phyloP scores from a whole-genome alignment of 441 rosid genomes.

The Adansonia rubrostipa region DNA sequence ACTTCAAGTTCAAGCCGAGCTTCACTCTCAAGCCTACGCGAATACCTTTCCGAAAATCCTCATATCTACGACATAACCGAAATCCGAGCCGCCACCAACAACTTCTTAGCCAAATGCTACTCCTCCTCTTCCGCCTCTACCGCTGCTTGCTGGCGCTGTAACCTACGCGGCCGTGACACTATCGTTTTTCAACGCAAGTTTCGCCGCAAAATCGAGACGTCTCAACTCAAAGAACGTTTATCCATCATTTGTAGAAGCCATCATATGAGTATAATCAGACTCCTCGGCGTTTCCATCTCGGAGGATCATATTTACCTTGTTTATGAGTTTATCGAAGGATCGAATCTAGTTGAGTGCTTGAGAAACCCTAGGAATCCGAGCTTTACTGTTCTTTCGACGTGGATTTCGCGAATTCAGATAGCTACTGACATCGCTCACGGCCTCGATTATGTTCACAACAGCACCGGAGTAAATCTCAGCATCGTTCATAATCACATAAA shows the following conservation, averaged over 20 bases:
- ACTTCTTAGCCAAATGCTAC: slow-evolving; percentile 68
- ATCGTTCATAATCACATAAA: slow-evolving; percentile 74
- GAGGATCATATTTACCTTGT: slow-evolving; percentile 73
- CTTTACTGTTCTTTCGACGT: slow-evolving; percentile 67
- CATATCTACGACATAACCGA: slow-evolving; percentile 79
- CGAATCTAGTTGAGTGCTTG: slow-evolving; percentile 63
- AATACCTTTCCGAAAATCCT: slow-evolving; percentile 65
- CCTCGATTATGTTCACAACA: slow-evolving; percentile 83
- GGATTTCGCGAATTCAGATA: slow-evolving; percentile 80
- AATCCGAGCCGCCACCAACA: slow-evolving; percentile 82
- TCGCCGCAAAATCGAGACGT: slow-evolving; percentile 49
- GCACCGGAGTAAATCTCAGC: slow-evolving; percentile 60
- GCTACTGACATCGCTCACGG: slow-evolving; percentile 81
- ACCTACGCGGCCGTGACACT: slow-evolving; percentile 57
- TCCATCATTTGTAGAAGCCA: slow-evolving; percentile 71
- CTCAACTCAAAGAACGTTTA: slow-evolving; percentile 52
- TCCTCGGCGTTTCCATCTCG: slow-evolving; percentile 75
- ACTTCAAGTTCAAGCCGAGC: slow-evolving; percentile 43
- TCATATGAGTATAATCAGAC: slow-evolving; percentile 60
- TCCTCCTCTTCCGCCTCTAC: slow-evolving; percentile 49
- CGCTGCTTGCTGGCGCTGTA: slow-evolving; percentile 79
- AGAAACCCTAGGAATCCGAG: slow-evolving; percentile 61
- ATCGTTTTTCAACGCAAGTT: slow-evolving; percentile 76
- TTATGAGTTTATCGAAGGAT: slow-evolving; percentile 64
- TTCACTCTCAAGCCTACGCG: slow-evolving; percentile 74